Evolutionary conservation across 805 yeast species (phyloP).

Genomic region (Monosporozyma unispora): DNA sequence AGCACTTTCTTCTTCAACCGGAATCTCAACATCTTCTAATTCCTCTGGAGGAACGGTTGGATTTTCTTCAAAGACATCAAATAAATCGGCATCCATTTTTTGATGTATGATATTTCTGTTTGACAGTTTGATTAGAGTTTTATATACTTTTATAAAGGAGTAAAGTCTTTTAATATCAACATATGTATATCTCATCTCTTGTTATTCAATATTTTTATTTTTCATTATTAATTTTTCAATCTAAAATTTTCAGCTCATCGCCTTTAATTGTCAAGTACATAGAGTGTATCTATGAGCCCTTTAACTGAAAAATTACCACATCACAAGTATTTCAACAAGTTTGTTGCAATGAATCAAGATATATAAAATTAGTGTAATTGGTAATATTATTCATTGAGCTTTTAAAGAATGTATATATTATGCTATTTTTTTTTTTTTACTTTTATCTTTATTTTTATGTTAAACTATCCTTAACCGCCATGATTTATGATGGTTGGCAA

Average conservation of each 20-base stretch:
- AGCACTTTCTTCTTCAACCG: constrained; percentile 1
- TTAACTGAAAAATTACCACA: too few relatives aligned
- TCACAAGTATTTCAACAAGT: too few relatives aligned
- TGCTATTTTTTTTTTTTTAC: not conserved
- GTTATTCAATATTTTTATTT: not conserved
- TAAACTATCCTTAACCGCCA: not conserved
- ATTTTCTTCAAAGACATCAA: constrained; percentile 29
- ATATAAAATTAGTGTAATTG: not conserved
- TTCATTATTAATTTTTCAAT: not conserved
- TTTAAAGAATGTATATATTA: not conserved
- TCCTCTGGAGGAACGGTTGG: constrained; percentile 16
- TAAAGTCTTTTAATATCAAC: too few relatives aligned
- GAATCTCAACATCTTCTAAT: constrained; percentile 6
- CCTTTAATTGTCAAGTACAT: not conserved
- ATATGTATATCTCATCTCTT: constrained; percentile 1
- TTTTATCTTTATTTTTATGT: not conserved
- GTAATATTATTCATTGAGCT: not conserved
- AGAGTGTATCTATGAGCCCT: not conserved
- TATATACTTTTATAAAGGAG: too few relatives aligned
- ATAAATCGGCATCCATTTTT: constrained; percentile 17
- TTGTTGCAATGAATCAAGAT: too few relatives aligned
- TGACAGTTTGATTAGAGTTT: not conserved
- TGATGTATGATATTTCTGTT: not conserved
- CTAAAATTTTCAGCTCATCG: constrained; percentile 4
- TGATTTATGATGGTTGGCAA: not conserved